Evolutionary conservation across 78 protist species (phyloP), one percentile per base, ranked within the genome.

Genomic region (Ministeria vibrans): DNA sequence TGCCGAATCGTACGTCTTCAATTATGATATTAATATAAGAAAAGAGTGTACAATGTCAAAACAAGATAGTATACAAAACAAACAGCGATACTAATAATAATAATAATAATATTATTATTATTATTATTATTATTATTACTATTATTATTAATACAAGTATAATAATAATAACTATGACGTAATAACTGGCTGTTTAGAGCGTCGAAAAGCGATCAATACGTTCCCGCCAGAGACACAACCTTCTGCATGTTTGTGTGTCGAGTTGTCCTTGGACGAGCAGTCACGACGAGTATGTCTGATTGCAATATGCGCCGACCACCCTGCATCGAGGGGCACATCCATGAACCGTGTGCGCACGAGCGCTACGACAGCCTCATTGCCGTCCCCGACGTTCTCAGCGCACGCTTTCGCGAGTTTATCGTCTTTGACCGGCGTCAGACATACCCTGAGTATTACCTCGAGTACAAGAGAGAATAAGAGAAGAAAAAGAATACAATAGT

Each of bases 171-270:
- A n/a, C n/a, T n/a, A n/a, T n/a, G n/a, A n/a, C n/a, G n/a, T n/a
- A n/a, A n/a, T n/a, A n/a, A n/a, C n/a, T n/a, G n/a, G n/a, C n/a
- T n/a, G n/a, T n/a, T n/a, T n/a, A n/a, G 82, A 25, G 71, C 86
- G 1, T 77, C 86, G 0, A 86, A 86, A 62, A 80, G 86, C 62
- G 81, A 86, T 69, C 84, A 78, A 53, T 81, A 86, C 71, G 66
- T 80, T 34, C 80, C 77, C 44, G 64, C 70, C 0, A 78, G 77
- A 34, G 89, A 41, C 38, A 18, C 28, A 1, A 30, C 34, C n/a
- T 32, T 2, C 71, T 30, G 25, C 13, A 63, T 63, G 71, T 63
- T 63, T 41, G 43, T 63, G 71, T 63, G 42, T 4, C 71, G 71
- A 2, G 71, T 63, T 2, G 34, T 23, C 71, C 71, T 63, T 41